Evolutionary conservation across 768 basidiomycete genomes (phyloP).

Genomic region (Psilocybe subaeruginosa): DNA sequence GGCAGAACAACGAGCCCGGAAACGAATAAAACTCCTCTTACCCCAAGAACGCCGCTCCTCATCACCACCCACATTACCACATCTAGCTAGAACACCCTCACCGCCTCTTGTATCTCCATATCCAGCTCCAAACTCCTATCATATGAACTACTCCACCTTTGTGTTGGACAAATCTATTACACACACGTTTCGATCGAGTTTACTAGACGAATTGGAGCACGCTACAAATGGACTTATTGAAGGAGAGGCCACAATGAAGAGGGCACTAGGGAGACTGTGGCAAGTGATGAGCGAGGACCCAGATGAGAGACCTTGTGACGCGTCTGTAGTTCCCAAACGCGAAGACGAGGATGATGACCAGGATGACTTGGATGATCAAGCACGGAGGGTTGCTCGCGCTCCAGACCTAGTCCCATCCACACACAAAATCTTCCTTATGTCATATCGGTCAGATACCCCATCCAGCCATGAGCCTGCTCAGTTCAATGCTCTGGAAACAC

Average conservation of each 20-base stretch:
- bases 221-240: slow-evolving; percentile 85
- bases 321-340: slow-evolving; percentile 63
- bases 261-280: slow-evolving; percentile 81
- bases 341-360: slow-evolving; percentile 67
- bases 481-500: slow-evolving; percentile 66
- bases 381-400: slow-evolving; percentile 52
- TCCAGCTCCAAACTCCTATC: slow-evolving; percentile 64
- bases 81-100: slow-evolving; percentile 73
- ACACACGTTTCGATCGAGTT: slow-evolving; percentile 78
- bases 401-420: slow-evolving; percentile 68
- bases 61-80: slow-evolving; percentile 74
- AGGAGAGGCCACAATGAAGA: slow-evolving; percentile 73
- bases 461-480: slow-evolving; percentile 62
- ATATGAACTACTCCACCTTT: slow-evolving; percentile 80
- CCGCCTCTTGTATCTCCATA: slow-evolving; percentile 82
- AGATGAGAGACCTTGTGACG: slow-evolving; percentile 36
- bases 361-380: slow-evolving; percentile 42
- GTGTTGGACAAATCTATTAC: slow-evolving; percentile 86
- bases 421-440: slow-evolving; percentile 68
- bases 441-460: slow-evolving; percentile 48
- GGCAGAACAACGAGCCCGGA: slow-evolving; percentile 84
- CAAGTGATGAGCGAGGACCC: slow-evolving; percentile 78
- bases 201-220: slow-evolving; percentile 79
- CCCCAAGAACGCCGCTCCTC: slow-evolving; percentile 66
- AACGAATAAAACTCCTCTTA: slow-evolving; percentile 71